Evolutionary conservation across 768 basidiomycete genomes (phyloP), one percentile per base, ranked within the genome.

Genomic region (Russula ochroleuca): DNA sequence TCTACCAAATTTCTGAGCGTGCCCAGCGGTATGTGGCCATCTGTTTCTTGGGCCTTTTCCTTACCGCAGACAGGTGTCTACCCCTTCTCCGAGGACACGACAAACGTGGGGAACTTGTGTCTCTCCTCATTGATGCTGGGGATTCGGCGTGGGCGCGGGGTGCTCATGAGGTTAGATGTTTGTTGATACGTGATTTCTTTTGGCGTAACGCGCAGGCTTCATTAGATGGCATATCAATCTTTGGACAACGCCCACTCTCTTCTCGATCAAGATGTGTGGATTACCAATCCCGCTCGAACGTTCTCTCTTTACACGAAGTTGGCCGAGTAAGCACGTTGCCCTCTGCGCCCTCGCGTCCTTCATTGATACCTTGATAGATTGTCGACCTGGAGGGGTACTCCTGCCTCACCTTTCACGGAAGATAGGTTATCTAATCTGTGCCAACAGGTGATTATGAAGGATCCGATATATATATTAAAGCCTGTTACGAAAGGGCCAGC

Each of bases 131-230:
- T 21, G 82, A 86, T 57, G 87, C 87, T 23, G 87, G 86, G 2
- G 85, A 88, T 68, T 83, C 85, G 41, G 86, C 88, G 6, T 83
- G 85, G 78, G 79, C 82, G 9, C 80, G 87, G 57, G 88, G 88
- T 25, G 88, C 88, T 40, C 87, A 89, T 69, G 88, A 90, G 77
- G 86, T 87, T 70, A 53, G 68, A 62, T 10, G 23, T 58, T 23
- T 50, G 58, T 15, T 31, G 10, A 41, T 47, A 21, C 41, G 31
- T 23, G 45, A 58, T 13, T 23, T n/a, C 40, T 17, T 23, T 41
- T 19, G 47, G 52, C 37, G 14, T 51, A 40, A 63, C 15, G 21
- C 31, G 23, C 21, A 60, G 33, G 35, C 47, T 57, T 63, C 48
- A n/a, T 28, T 63, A 88, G 86, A 76, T 86, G 43, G 85, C 86